Percentiles rank a stretch among this genome's conserved stretches.
These are phyloP conservation scores for Lachnellula willkommii DNA, from an alignment of 2,329 filamentous ascomycete species.

Conservation along the genomic window DNA sequence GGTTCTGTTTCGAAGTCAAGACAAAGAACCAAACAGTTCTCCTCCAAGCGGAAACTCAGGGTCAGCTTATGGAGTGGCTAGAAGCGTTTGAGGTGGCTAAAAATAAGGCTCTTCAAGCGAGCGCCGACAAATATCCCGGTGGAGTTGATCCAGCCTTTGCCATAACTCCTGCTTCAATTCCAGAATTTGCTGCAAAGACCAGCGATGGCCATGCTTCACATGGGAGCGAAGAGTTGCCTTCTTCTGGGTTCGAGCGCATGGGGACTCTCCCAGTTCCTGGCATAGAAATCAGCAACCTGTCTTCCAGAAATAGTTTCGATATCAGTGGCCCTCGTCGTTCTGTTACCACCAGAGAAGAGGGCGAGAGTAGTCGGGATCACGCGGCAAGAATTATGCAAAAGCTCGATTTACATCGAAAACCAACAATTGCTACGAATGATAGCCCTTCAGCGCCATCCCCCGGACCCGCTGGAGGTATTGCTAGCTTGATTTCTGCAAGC, in stretches of 20 bases:
- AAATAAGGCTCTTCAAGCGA: conserved; percentile 79
- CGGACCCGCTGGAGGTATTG: conserved; percentile 61
- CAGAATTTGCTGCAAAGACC: conserved; percentile 82
- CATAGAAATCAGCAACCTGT: conserved; percentile 41
- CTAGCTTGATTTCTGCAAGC: conserved; percentile 78
- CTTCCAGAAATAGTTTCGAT: conserved; percentile 68
- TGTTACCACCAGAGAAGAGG: conserved; percentile 59
- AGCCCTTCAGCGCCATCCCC: conserved; percentile 37
- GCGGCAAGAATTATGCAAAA: conserved; percentile 88
- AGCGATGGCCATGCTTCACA: conserved; percentile 55
- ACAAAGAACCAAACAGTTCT: conserved; percentile 89
- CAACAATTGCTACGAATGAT: conserved; percentile 44
- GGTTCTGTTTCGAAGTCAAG: conserved; percentile 98
- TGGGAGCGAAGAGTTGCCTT: conserved; percentile 43
- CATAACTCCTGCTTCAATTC: conserved; percentile 79
- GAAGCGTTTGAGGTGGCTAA: conserved; percentile 91
- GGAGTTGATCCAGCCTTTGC: conserved; percentile 75
- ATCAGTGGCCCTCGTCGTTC: conserved; percentile 45
- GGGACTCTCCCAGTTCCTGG: conserved; percentile 62
- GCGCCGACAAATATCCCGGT: conserved; percentile 46
- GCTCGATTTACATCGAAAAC: conserved; percentile 81
- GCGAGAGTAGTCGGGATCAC: conserved; percentile 72
- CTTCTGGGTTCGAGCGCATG: conserved; percentile 49
- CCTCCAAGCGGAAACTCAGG: conserved; percentile 88
- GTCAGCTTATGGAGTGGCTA: conserved; percentile 90